Evolutionary conservation across 1,284 basidiomycete species (phyloP), one percentile per base, ranked within the genome.

Genomic region (Hortiboletus rubellus): DNA sequence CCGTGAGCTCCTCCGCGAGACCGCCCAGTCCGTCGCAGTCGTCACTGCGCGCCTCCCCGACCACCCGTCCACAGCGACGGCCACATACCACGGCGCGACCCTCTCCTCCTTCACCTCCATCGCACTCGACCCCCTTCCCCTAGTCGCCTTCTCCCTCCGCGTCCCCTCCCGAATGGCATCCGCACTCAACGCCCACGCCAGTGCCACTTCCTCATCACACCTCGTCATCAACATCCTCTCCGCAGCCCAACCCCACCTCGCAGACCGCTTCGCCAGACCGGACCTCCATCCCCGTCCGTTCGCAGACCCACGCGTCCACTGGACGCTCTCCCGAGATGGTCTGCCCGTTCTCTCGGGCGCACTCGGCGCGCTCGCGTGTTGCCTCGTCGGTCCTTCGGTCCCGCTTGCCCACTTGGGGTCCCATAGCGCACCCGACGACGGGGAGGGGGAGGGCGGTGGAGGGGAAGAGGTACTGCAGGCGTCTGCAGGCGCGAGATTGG

Each of bases 101-200:
- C 79, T 97, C 42, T 96, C 94, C 7, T 96, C 94, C 0, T 93
- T 96, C 71, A 87, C 92, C 30, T 94, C 92, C n/a, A 86, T 96
- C 64, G 86, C 94, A 1, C 83, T 97, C 76, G 84, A 92, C 64
- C 94, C 94, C 2, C 77, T 87, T 63, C 93, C 94, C 0, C 82
- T 96, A 57, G 83, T 97, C 61, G 83, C 92, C 0, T 96, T 96
- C 73, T 89, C 92, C 12, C 80, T 96, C 14, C 86, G 92, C 33
- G 80, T 94, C n/a, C 94, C 94, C 4, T 95, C 92, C 1, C 82
- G 92, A 9, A 89, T 96, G 82, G 92, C 92, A 3, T 79, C 77
- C 46, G 79, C 81, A 30, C 83, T 84, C 61, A 80, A 74, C 50
- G 65, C 75, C 10, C 66, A 73, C 57, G 59, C 58, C 3, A 80